phyloP scores from a whole-genome alignment of 169 alveolate species.

The Theileria annulata region DNA sequence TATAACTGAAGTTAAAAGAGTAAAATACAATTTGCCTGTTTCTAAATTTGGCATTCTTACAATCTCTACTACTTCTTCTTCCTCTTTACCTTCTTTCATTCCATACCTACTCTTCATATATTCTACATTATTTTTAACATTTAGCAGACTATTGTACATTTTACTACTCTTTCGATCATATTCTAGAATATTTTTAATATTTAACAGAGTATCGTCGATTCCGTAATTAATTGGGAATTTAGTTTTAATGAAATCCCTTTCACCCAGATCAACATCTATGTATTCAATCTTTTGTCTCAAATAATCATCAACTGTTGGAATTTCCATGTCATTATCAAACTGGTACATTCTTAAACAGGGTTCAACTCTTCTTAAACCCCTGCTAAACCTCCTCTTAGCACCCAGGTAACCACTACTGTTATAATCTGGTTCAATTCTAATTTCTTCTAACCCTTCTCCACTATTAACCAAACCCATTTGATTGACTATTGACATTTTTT shows the following conservation, averaged over 20 bases:
- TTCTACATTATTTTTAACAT: neutral
- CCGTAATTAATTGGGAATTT: neutral
- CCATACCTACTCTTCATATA: neutral
- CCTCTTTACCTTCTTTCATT: neutral
- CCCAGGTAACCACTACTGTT: neutral
- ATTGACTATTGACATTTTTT: neutral
- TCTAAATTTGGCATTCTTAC: slow-evolving; percentile 59
- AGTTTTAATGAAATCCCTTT: neutral
- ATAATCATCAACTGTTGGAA: neutral
- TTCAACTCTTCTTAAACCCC: neutral
- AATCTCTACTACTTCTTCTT: slow-evolving; percentile 28
- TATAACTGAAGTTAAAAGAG: slow-evolving; percentile 48
- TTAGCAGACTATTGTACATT: neutral
- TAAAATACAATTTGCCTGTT: slow-evolving; percentile 55
- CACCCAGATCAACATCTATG: neutral
- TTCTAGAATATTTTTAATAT: too few relatives aligned
- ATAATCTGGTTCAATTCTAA: neutral
- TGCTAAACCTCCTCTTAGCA: neutral
- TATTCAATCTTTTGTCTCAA: neutral
- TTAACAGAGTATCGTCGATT: too few relatives aligned
- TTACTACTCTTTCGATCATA: neutral
- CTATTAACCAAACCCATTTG: neutral
- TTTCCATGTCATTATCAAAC: neutral
- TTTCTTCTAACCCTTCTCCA: neutral
- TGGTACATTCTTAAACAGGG: neutral